A percentile compares a stretch with the other conserved stretches of the same genome.
Conservation (phyloP, 2,329 filamentous ascomycete genomes). For the Zalaria obscura region DNA sequence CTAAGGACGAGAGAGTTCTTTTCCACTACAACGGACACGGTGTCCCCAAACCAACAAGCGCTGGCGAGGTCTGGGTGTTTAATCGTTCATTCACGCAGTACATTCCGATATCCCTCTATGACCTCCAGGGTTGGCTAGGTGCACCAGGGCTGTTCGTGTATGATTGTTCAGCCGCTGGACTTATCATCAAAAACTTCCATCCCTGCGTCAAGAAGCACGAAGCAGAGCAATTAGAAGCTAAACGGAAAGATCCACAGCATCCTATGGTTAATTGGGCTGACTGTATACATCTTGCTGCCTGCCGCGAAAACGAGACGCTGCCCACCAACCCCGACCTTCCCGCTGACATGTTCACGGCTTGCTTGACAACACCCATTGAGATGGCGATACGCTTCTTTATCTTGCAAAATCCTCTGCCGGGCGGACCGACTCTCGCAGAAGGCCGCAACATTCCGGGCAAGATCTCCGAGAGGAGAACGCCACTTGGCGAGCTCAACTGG, state of each 20-base stretch:
- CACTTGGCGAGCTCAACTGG: constrained; percentile 94
- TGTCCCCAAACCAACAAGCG: constrained; percentile 86
- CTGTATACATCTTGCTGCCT: constrained; percentile 86
- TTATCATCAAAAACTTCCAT: constrained; percentile 90
- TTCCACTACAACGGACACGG: constrained; percentile 98
- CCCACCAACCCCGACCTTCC: constrained; percentile 89
- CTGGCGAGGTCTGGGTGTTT: constrained; percentile 98
- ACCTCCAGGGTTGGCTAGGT: constrained; percentile 89
- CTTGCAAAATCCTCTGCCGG: constrained; percentile 63
- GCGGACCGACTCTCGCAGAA: constrained; percentile 58
- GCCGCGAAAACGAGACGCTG: constrained; percentile 76
- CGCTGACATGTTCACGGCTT: constrained; percentile 90
- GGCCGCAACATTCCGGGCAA: constrained; percentile 82
- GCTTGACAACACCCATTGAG: constrained; percentile 90
- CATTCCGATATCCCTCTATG: constrained; percentile 89
- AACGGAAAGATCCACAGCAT: constrained; percentile 51
- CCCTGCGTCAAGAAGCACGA: constrained; percentile 92
- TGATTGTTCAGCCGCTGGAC: constrained; percentile 92
- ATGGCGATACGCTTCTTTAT: constrained; percentile 97
- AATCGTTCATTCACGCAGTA: constrained; percentile 99
- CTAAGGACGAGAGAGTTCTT: constrained; percentile 90
- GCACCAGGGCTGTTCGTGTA: constrained; percentile 94
- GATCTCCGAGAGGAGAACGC: constrained; percentile 83
- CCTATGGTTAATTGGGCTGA: constrained; percentile 54
- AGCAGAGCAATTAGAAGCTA: constrained; percentile 66